Percentiles rank a stretch among this genome's conserved stretches.
These are phyloP conservation scores for Sequoiadendron giganteum DNA, from an alignment of 75 land plant species.

Conservation along the genomic window DNA sequence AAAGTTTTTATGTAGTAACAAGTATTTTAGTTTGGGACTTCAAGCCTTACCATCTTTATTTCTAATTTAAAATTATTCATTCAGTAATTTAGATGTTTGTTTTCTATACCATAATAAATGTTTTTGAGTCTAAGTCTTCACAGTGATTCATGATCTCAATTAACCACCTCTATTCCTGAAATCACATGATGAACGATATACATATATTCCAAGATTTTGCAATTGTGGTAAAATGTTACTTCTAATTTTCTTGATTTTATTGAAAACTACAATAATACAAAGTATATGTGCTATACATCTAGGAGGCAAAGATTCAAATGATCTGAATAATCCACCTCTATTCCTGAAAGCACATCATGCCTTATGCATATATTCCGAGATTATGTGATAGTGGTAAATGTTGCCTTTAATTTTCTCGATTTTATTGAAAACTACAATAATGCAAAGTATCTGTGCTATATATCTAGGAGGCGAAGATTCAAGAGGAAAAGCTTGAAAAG, in stretches of 20 bases:
- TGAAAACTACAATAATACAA: background rate
- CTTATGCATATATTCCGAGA: background rate
- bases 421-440: background rate
- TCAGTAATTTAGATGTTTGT: background rate
- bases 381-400: background rate
- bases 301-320: conserved; percentile 41
- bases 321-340: background rate
- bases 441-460: background rate
- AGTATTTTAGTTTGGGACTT: background rate
- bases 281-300: background rate
- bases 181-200: background rate
- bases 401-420: background rate
- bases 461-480: conserved; percentile 41
- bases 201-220: background rate
- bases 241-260: background rate
- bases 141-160: background rate
- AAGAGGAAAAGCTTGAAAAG: conserved; percentile 42
- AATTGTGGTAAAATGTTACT: background rate
- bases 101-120: background rate
- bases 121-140: background rate
- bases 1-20: too few relatives aligned
- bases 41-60: background rate
- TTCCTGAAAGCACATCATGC: background rate
- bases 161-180: background rate
- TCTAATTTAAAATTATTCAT: background rate